phyloP scores from a whole-genome alignment of 495 filamentous ascomycete genomes.

The Cercophora scortea region DNA sequence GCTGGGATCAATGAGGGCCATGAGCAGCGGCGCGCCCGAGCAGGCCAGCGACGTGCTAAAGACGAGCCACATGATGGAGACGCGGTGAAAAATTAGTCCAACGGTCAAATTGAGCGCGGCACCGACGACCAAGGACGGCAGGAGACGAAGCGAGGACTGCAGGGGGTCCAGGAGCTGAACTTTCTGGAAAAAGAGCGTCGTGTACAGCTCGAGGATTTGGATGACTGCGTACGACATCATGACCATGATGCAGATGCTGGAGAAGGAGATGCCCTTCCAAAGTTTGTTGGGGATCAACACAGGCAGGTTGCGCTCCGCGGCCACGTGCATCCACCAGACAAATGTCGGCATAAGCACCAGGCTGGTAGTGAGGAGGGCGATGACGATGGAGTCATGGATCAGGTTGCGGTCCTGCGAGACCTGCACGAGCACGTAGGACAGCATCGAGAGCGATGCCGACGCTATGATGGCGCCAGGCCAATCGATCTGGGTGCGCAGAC shows the following conservation, averaged over 20 bases:
- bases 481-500: slow-evolving; percentile 5
- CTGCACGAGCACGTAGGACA: slow-evolving; percentile 8
- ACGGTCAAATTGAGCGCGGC: slow-evolving; percentile 45
- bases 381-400: slow-evolving; percentile 30
- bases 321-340: slow-evolving; percentile 37
- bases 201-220: slow-evolving; percentile 30
- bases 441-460: slow-evolving; percentile 1
- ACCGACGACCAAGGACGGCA: slow-evolving; percentile 49
- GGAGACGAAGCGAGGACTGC: slow-evolving; percentile 42
- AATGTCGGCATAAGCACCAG: slow-evolving; percentile 37
- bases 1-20: slow-evolving; percentile 36
- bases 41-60: slow-evolving; percentile 36
- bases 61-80: slow-evolving; percentile 42
- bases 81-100: slow-evolving; percentile 46
- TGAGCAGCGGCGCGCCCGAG: slow-evolving; percentile 44
- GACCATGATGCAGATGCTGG: slow-evolving; percentile 42
- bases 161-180: slow-evolving; percentile 34
- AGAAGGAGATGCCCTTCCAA: slow-evolving; percentile 43
- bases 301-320: slow-evolving; percentile 30
- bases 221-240: slow-evolving; percentile 39
- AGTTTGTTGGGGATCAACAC: slow-evolving; percentile 49
- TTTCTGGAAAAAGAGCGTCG: slow-evolving; percentile 27
- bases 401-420: slow-evolving; percentile 1
- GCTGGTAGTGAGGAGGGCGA: slow-evolving; percentile 31
- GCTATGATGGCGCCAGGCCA: slow-evolving; percentile 9